Base-by-base conservation (phyloP, 2,329 filamentous ascomycete species). In the Cordyceps farinosa region DNA sequence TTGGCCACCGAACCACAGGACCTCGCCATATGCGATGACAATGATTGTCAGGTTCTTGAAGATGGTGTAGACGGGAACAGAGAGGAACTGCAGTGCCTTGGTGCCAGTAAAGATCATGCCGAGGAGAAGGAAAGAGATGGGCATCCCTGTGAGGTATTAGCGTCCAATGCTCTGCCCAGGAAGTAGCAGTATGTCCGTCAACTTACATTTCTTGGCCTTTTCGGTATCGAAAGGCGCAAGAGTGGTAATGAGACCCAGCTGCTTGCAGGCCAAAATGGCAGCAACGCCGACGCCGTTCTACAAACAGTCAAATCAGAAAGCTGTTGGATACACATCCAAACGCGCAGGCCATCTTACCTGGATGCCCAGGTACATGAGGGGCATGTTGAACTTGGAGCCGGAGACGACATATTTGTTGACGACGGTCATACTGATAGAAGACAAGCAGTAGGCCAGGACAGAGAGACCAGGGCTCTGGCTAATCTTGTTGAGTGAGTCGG, bases 21-120 rank as follows among this genome's bases (percentile, higher is more conserved):
- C 92, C 79, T 97, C 92, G 70, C 92, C 92, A 70, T 97, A 97
- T 65, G 92, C 92, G 73, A 96, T 97, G 66, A 96, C 85, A 72
- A 97, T 96, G 77, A 94, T 97, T 66, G 92, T 96, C 80, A 97
- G 79, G 79, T 97, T 97, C 84, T 97, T 97, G 85, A 97, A 97
- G 75, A 97, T 97, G 63, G 92, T 97, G 81, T 97, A 97, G 36
- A 97, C 92, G 40, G 92, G 92, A 65, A 97, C 94, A 52, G 91
- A 96, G 66, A 97, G 88, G 78, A 87, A 96, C 77, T 96, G 91
- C 55, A 97, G 86, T 29, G 92, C 91, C 81, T 96, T 96, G 71
- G 90, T 92, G 72, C 90, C 88, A 62, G 92, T 96, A 80, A 96
- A 97, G 78, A 97, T 96, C 92, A 97, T 97, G 74, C 91, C 92